Evolutionary conservation across 495 filamentous ascomycete species (phyloP).

Genomic region (Daldinia loculata): DNA sequence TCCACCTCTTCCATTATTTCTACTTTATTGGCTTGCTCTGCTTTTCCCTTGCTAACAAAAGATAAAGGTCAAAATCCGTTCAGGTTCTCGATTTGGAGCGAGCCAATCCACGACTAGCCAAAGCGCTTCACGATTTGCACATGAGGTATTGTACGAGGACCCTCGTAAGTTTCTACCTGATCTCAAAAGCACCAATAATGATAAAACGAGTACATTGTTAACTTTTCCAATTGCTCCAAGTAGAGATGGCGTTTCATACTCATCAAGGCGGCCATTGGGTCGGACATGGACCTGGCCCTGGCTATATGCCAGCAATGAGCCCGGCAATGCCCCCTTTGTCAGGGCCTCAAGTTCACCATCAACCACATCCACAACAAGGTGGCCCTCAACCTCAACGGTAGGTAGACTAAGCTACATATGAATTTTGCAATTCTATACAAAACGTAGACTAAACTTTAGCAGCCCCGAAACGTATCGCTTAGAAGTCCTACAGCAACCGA

Average conservation of each 20-base stretch:
- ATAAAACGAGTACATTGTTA: background rate
- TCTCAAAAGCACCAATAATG: background rate
- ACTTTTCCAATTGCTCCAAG: slow-evolving; percentile 33
- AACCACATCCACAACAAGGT: slow-evolving; percentile 36
- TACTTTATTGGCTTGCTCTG: background rate
- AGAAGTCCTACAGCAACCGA: slow-evolving; percentile 46
- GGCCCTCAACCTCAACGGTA: slow-evolving; percentile 35
- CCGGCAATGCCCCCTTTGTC: slow-evolving; percentile 43
- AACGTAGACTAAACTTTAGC: slow-evolving; percentile 9
- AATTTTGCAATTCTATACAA: background rate
- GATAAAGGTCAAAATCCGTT: background rate
- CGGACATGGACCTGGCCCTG: slow-evolving; percentile 38
- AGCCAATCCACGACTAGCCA: background rate
- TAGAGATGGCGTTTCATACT: slow-evolving; percentile 46
- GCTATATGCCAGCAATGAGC: slow-evolving; percentile 47
- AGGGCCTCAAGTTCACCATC: slow-evolving; percentile 37
- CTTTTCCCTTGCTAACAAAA: background rate
- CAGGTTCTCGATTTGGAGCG: background rate
- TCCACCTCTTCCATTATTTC: background rate
- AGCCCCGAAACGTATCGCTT: slow-evolving; percentile 42
- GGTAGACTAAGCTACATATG: background rate
- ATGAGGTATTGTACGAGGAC: slow-evolving; percentile 23
- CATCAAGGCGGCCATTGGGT: slow-evolving; percentile 41
- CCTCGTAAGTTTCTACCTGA: slow-evolving; percentile 23
- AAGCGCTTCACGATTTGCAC: slow-evolving; percentile 7